A percentile compares a stretch with the other conserved stretches of the same genome.
Evolutionary conservation across 352 stramenopile genomes (phyloP).

Genomic region (Hyaloperonospora brassicae): DNA sequence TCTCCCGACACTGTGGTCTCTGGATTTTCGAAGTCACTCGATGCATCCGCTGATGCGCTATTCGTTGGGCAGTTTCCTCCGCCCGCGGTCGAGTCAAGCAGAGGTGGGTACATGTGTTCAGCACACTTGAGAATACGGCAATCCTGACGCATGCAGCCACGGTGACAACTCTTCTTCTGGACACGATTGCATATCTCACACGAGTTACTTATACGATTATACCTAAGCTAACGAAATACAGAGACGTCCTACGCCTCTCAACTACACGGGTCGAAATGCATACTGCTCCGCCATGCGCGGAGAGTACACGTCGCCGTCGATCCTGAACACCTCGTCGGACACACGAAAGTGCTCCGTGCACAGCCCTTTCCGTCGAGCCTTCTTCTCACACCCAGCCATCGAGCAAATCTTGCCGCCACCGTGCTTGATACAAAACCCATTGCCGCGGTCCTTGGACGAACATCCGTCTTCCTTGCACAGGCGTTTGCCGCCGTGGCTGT

Average conservation of each 20-base stretch:
- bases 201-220: conserved; percentile 27
- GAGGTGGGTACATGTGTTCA: no score
- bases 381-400: conserved; percentile 69
- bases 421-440: conserved; percentile 79
- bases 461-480: conserved; percentile 75
- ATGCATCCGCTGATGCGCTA: no score
- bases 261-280: conserved; percentile 22
- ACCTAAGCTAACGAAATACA: conserved; percentile 21
- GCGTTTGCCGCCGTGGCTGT: conserved; percentile 75
- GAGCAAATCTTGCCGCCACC: conserved; percentile 78
- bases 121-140: no score
- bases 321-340: conserved; percentile 26
- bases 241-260: conserved; percentile 1
- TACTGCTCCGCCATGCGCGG: conserved; percentile 16
- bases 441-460: conserved; percentile 72
- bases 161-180: background rate
- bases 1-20: no score
- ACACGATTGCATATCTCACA: conserved; percentile 15
- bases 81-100: no score
- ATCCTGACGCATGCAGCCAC: background rate
- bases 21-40: no score
- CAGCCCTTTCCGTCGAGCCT: conserved; percentile 69
- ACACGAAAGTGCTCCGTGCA: conserved; percentile 77
- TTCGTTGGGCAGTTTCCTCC: no score
- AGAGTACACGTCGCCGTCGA: conserved; percentile 13